Percentiles rank a stretch among this genome's conserved stretches.
Evolutionary conservation across 768 basidiomycete genomes (phyloP).

Genomic region (Tephrocybe rancida): DNA sequence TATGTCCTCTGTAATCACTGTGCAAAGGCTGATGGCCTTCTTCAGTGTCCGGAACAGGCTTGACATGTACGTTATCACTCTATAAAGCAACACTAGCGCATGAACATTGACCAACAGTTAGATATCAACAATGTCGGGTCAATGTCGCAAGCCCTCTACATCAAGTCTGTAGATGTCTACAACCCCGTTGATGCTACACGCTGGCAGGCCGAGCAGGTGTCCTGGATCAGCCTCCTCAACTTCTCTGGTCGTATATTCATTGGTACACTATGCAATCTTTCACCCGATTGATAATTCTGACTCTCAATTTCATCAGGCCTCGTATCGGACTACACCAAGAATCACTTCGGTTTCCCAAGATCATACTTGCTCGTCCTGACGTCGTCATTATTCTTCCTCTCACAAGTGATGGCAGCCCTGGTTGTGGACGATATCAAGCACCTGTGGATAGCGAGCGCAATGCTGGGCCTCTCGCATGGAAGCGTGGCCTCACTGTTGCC

Average conservation of each 20-base stretch:
- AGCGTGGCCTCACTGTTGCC: constrained; percentile 71
- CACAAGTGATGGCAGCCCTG: constrained; percentile 62
- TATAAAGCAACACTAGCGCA: not conserved
- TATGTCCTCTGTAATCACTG: not conserved
- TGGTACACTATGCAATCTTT: constrained; percentile 42
- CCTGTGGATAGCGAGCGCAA: constrained; percentile 62
- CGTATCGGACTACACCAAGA: constrained; percentile 66
- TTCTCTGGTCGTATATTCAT: constrained; percentile 56
- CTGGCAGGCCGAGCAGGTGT: constrained; percentile 87
- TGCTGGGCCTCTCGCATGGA: constrained; percentile 73
- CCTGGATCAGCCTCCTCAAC: constrained; percentile 79
- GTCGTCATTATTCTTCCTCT: constrained; percentile 65
- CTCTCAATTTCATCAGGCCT: constrained; percentile 41
- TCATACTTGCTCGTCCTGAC: constrained; percentile 73
- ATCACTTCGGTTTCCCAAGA: constrained; percentile 58
- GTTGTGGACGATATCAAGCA: constrained; percentile 59
- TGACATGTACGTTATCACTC: constrained; percentile 60
- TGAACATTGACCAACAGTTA: constrained; percentile 23
- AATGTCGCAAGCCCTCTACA: constrained; percentile 69
- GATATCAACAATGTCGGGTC: constrained; percentile 84
- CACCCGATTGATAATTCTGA: not conserved
- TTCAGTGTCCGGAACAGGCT: constrained; percentile 69
- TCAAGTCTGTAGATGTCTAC: constrained; percentile 59
- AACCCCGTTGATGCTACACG: constrained; percentile 67
- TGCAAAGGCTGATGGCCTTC: not conserved